These are phyloP conservation scores for Populus deltoides DNA, from an alignment of 345 rosid species.

Conservation along the genomic window DNA sequence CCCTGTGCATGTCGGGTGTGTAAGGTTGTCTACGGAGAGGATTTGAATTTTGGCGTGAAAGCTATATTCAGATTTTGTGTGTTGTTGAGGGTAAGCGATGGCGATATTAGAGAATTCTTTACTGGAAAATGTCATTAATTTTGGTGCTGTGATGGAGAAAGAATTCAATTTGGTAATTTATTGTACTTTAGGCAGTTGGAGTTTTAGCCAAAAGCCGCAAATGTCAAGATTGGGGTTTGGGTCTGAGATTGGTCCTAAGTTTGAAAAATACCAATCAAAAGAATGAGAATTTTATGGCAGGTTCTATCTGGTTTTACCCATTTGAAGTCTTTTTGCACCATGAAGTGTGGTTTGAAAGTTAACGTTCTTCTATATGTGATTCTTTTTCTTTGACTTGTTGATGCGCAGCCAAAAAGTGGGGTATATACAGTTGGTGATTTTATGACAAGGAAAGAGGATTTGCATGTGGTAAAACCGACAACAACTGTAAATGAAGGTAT, in stretches of 20 bases:
- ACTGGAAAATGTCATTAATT: background rate
- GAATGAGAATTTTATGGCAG: background rate
- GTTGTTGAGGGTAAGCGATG: background rate
- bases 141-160: background rate
- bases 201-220: background rate
- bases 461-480: constrained; percentile 67
- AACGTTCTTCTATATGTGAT: background rate
- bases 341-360: background rate
- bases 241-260: background rate
- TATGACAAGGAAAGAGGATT: constrained; percentile 67
- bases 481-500: constrained; percentile 88
- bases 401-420: constrained; percentile 51
- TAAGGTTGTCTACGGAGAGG: background rate
- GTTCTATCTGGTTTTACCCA: background rate
- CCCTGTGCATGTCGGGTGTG: background rate
- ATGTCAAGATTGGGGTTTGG: background rate
- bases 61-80: background rate
- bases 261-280: background rate
- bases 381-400: background rate
- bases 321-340: background rate
- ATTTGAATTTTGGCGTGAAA: background rate
- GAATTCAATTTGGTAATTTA: background rate
- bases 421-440: constrained; percentile 80
- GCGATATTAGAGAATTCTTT: background rate
- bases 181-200: background rate